A percentile compares a stretch with the other conserved stretches of the same genome.
Conservation (phyloP, 2,329 filamentous ascomycete species). For the Cordyceps cicadae region DNA sequence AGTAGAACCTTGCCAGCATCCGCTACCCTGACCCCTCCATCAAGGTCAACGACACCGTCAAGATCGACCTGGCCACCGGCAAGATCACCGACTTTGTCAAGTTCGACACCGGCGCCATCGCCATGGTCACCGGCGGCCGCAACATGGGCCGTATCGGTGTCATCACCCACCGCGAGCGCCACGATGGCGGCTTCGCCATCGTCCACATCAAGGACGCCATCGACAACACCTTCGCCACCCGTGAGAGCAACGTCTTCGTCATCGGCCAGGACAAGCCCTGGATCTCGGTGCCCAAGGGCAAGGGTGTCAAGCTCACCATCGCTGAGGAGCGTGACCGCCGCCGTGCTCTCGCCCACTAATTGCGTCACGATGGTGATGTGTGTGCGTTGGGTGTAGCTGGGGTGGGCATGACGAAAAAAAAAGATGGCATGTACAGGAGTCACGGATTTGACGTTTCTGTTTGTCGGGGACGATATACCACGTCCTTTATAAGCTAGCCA, state of each 20-base stretch:
- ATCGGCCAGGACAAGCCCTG: conserved; percentile 98
- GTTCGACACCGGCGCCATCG: conserved; percentile 97
- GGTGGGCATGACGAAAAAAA: conserved; percentile 19
- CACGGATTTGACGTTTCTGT: conserved; percentile 33
- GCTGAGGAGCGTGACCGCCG: conserved; percentile 98
- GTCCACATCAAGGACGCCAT: conserved; percentile 99
- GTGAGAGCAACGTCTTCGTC: conserved; percentile 99
- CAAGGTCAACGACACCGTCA: conserved; percentile 99
- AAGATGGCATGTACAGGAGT: conserved; percentile 32
- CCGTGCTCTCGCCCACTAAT: conserved; percentile 59
- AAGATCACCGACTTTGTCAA: conserved; percentile 98
- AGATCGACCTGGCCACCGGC: conserved; percentile 93
- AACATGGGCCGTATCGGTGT: conserved; percentile 99
- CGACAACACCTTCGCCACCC: conserved; percentile 99
- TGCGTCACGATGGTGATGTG: conserved; percentile 8
- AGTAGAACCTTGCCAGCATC: conserved; percentile 55
- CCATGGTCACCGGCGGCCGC: conserved; percentile 98
- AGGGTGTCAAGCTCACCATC: conserved; percentile 99
- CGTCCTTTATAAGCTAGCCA: conserved; percentile 25
- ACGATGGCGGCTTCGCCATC: conserved; percentile 99
- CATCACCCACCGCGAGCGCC: conserved; percentile 99
- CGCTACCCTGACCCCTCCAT: conserved; percentile 97
- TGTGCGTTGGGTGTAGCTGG: conserved; percentile 12
- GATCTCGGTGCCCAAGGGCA: conserved; percentile 99
- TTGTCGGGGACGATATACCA: conserved; percentile 17